phyloP scores from a whole-genome alignment of 768 basidiomycete genomes.

The Russula sp. region DNA sequence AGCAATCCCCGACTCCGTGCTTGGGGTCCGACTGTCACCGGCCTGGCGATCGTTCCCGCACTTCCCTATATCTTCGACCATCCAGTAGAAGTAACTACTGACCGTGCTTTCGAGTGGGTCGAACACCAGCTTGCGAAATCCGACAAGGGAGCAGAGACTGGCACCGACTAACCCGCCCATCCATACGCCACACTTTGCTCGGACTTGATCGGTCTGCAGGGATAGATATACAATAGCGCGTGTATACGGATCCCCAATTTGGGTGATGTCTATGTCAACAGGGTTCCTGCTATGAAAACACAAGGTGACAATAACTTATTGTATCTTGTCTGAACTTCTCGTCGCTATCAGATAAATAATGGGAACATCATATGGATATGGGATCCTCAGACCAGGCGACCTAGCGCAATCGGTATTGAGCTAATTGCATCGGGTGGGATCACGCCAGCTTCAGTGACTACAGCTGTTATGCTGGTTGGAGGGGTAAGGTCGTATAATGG shows the following conservation, averaged over 20 bases:
- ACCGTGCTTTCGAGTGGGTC: slow-evolving; percentile 64
- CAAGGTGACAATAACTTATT: slow-evolving; percentile 22
- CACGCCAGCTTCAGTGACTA: slow-evolving; percentile 94
- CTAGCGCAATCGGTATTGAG: slow-evolving; percentile 68
- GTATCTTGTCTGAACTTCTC: slow-evolving; percentile 3
- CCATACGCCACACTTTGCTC: background rate
- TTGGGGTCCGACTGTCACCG: slow-evolving; percentile 74
- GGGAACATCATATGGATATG: background rate
- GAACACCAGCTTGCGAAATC: slow-evolving; percentile 44
- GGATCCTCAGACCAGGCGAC: slow-evolving; percentile 26
- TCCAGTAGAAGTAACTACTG: slow-evolving; percentile 67
- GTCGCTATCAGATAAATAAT: background rate
- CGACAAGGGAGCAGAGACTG: slow-evolving; percentile 29
- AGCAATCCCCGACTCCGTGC: slow-evolving; percentile 50
- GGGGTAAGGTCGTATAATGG: slow-evolving; percentile 94
- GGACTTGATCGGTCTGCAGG: background rate
- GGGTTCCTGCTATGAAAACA: background rate
- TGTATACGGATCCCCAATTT: background rate
- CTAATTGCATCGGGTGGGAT: slow-evolving; percentile 90
- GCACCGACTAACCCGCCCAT: slow-evolving; percentile 2
- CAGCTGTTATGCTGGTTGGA: slow-evolving; percentile 85
- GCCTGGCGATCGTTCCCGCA: slow-evolving; percentile 63
- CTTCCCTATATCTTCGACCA: slow-evolving; percentile 75
- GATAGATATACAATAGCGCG: background rate
- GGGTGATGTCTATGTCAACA: background rate